Percentiles rank a stretch among this genome's conserved stretches.
Conservation (phyloP, 2,329 filamentous ascomycete species). For the Paradendryphiella salina region DNA sequence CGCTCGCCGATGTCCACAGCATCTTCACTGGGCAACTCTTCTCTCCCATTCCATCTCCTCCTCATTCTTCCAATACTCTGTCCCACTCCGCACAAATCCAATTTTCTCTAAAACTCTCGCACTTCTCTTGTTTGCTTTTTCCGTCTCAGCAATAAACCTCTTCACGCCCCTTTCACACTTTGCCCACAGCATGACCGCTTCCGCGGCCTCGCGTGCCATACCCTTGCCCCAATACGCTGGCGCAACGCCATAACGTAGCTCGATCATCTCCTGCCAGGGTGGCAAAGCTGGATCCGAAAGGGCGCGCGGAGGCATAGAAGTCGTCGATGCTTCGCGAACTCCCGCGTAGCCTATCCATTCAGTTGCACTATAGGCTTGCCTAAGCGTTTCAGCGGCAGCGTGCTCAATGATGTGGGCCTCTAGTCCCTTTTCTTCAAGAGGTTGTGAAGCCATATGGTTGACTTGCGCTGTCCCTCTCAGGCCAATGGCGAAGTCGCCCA, state of each 20-base stretch:
- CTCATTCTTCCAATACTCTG: conserved; percentile 21
- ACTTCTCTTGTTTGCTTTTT: conserved; percentile 26
- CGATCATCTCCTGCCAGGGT: conserved; percentile 23
- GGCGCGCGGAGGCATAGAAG: conserved; percentile 16
- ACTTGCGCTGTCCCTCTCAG: conserved; percentile 1
- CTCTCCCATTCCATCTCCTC: conserved; percentile 24
- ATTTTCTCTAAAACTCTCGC: conserved; percentile 32
- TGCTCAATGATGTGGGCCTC: background rate
- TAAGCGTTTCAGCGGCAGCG: background rate
- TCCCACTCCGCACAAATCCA: conserved; percentile 25
- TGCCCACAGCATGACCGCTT: conserved; percentile 24
- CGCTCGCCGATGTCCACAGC: no score
- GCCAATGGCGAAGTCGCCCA: conserved; percentile 23
- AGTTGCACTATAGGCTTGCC: background rate
- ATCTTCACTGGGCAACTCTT: background rate
- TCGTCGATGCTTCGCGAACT: conserved; percentile 23
- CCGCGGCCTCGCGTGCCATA: conserved; percentile 21
- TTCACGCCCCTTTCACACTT: conserved; percentile 12
- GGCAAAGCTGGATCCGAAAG: conserved; percentile 14
- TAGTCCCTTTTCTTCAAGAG: background rate
- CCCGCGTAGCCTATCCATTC: conserved; percentile 28
- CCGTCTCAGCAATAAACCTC: conserved; percentile 30
- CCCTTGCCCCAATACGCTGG: conserved; percentile 20
- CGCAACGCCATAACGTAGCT: conserved; percentile 24
- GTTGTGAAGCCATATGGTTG: background rate